These are phyloP conservation scores for Myriosclerotinia curreyana DNA, from an alignment of 2,329 filamentous ascomycete genomes.

Conservation along the genomic window DNA sequence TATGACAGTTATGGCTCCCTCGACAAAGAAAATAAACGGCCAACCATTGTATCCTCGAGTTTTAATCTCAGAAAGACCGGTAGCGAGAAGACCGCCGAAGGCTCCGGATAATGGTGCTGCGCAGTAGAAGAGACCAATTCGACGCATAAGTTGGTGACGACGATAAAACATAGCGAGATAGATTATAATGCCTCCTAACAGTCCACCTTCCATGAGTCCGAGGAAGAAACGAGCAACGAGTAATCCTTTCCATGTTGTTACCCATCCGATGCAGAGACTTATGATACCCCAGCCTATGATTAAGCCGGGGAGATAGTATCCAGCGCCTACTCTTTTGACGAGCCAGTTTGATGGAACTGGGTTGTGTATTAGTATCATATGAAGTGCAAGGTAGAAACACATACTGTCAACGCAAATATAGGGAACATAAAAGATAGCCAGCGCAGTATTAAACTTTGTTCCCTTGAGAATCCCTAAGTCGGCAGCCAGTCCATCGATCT, in stretches of 20 bases:
- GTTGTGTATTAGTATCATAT: constrained; percentile 44
- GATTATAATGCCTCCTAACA: constrained; percentile 50
- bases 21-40: constrained; percentile 22
- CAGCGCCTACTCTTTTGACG: constrained; percentile 34
- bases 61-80: constrained; percentile 40
- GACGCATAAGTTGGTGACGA: constrained; percentile 70
- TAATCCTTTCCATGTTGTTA: constrained; percentile 44
- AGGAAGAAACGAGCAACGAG: constrained; percentile 48
- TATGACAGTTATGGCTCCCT: constrained; percentile 13
- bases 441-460: constrained; percentile 55
- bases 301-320: constrained; percentile 43
- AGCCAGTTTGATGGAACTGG: constrained; percentile 49
- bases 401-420: constrained; percentile 56
- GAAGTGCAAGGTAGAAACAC: neutral
- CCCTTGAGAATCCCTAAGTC: constrained; percentile 50
- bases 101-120: constrained; percentile 77
- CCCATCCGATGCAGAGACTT: constrained; percentile 48
- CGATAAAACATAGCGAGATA: constrained; percentile 63
- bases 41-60: constrained; percentile 14
- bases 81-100: constrained; percentile 69
- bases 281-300: constrained; percentile 46
- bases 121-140: constrained; percentile 82
- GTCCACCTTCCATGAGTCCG: constrained; percentile 50
- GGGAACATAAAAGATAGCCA: constrained; percentile 59
- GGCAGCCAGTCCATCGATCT: constrained; percentile 59